Evolutionary conservation across 371 early-diverging fungal species (phyloP), one percentile per base, ranked within the genome.

Genomic region (Lichtheimia ramosa): DNA sequence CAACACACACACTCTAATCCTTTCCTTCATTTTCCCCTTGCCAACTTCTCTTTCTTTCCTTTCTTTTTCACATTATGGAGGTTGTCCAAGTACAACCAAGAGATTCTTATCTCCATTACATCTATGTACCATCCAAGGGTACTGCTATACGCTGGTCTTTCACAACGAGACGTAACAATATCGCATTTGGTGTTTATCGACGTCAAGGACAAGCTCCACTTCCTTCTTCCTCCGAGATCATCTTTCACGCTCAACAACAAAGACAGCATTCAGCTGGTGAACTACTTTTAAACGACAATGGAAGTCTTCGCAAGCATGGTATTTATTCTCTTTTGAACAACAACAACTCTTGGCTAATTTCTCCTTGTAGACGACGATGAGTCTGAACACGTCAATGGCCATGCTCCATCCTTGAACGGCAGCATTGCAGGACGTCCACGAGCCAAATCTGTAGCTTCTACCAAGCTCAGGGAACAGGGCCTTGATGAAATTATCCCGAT

Each of bases 131-230:
- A 52, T 69, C 80, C 46, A 74, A 82, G 14, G 88, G 87, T 40
- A 86, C 89, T 59, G 89, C 88, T 40, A 86, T 96, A 18, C 84
- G 83, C 64, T 96, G 96, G 96, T 90, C 87, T 72, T 96, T 96
- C 71, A 86, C 89, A 18, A 96, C 95, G 21, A 88, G 87, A 65
- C 81, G 83, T 54, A 92, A 94, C 69, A 95, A 92, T 66, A 92
- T 96, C 28, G 83, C 89, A 50, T 96, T 96, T 81, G 96, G 96
- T n/a, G 83, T 96, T 40, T 73, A 65, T 28, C 59, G 64, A 24
- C 48, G 62, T 10, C 62, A 56, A 18, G 62, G 62, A 34, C 61
- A 56, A 52, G 65, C 58, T 53, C 61, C 51, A 28, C 43, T 57
- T 39, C 63, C 66, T n/a, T 61, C 69, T 12, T 56, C 65, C 1